A percentile compares a stretch with the other conserved stretches of the same genome.
Conservation (phyloP, 306 rosid genomes). For the Cucumis cinereus region DNA sequence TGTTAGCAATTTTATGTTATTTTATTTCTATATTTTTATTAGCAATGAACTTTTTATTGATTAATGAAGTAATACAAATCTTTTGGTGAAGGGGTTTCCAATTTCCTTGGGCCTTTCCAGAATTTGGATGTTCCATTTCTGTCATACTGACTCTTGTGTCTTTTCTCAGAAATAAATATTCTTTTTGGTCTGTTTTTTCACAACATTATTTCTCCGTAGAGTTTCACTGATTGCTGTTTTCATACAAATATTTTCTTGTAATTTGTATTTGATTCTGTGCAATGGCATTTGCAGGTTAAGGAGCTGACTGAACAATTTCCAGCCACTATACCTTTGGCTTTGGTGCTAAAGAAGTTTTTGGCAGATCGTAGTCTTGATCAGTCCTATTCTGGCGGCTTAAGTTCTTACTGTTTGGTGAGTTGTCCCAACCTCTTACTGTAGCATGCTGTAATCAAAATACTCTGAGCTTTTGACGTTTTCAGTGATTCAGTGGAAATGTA, state of each 20-base stretch:
- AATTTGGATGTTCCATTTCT: not conserved
- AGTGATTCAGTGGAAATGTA: not conserved
- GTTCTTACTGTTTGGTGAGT: constrained; percentile 95
- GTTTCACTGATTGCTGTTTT: not conserved
- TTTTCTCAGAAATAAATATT: not conserved
- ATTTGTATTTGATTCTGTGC: not conserved
- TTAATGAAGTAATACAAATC: too few relatives aligned
- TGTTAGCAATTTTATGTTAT: not conserved
- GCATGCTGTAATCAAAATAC: not conserved
- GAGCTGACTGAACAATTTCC: constrained; percentile 83
- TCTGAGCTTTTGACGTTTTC: not conserved
- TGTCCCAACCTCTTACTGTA: constrained; percentile 8
- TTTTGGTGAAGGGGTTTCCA: not conserved
- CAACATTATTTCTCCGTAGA: not conserved
- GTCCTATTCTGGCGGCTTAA: constrained; percentile 95
- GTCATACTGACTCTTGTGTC: not conserved
- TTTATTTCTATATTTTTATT: too few relatives aligned
- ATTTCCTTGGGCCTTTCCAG: not conserved
- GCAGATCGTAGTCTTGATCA: constrained; percentile 96
- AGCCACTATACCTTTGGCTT: constrained; percentile 84
- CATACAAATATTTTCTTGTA: not conserved
- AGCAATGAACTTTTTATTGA: too few relatives aligned
- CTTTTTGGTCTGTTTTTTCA: not conserved
- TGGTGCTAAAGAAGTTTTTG: constrained; percentile 83
- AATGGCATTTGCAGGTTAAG: constrained; percentile 47